These are phyloP conservation scores for Oleoguttula mirabilis DNA, from an alignment of 495 filamentous ascomycete genomes.

Conservation along the genomic window DNA sequence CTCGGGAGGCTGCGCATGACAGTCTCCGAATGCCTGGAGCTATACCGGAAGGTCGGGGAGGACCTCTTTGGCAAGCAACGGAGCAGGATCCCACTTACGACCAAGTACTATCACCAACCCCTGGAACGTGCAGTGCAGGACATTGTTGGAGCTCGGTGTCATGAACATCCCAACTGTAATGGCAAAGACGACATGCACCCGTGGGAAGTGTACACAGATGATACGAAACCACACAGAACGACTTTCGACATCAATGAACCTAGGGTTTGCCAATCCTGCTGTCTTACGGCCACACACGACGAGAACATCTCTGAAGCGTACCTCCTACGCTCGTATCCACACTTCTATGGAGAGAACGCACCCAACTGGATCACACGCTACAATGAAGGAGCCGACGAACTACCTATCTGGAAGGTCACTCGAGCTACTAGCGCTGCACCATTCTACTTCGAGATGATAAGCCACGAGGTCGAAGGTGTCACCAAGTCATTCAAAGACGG, in stretches of 20 bases:
- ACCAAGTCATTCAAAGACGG: constrained; percentile 32
- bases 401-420: constrained; percentile 41
- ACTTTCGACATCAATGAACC: constrained; percentile 14
- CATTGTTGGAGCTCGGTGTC: constrained; percentile 29
- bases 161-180: constrained; percentile 26
- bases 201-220: constrained; percentile 27
- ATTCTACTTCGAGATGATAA: constrained; percentile 37
- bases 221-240: neutral
- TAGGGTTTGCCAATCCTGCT: constrained; percentile 25
- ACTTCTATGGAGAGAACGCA: constrained; percentile 26
- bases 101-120: constrained; percentile 34
- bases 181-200: constrained; percentile 31
- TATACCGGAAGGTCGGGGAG: constrained; percentile 36
- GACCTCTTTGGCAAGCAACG: constrained; percentile 35
- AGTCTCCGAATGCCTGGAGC: constrained; percentile 38
- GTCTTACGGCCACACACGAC: constrained; percentile 33
- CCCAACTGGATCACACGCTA: constrained; percentile 32
- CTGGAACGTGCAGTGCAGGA: constrained; percentile 33
- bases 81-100: constrained; percentile 27
- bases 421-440: constrained; percentile 43
- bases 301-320: constrained; percentile 30
- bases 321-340: constrained; percentile 33
- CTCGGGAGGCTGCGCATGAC: constrained; percentile 42
- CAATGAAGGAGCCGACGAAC: constrained; percentile 32
- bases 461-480: constrained; percentile 25